These are phyloP conservation scores for Hortaea sp. DNA, from an alignment of 2,329 filamentous ascomycete genomes.

Conservation along the genomic window DNA sequence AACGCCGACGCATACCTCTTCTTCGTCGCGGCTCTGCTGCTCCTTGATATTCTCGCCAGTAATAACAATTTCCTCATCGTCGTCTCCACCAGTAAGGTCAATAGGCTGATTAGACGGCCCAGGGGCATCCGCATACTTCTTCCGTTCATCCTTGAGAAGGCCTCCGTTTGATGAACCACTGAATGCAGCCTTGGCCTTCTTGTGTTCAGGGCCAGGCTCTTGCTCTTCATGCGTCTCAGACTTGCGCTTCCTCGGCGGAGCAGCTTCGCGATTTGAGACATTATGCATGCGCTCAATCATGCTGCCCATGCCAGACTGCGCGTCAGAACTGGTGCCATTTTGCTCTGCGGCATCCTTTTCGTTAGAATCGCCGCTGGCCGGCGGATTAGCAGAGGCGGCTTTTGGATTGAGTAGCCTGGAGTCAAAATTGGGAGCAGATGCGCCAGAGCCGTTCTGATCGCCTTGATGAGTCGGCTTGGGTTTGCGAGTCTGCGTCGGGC, in stretches of 20 bases:
- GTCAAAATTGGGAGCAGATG: constrained; percentile 7
- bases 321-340: background rate
- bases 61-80: constrained; percentile 14
- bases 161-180: constrained; percentile 42
- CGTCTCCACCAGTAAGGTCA: constrained; percentile 45
- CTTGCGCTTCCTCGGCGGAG: constrained; percentile 55
- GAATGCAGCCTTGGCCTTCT: constrained; percentile 35
- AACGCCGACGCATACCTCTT: constrained; percentile 20
- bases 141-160: constrained; percentile 49
- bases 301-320: constrained; percentile 37
- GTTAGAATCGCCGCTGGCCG: background rate
- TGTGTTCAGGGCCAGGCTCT: constrained; percentile 25
- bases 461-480: constrained; percentile 1
- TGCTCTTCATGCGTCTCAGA: constrained; percentile 29
- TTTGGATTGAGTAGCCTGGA: constrained; percentile 15
- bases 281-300: constrained; percentile 71
- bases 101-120: constrained; percentile 16
- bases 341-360: background rate
- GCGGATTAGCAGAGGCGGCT: background rate
- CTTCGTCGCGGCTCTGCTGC: constrained; percentile 5
- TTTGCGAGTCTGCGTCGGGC: constrained; percentile 21
- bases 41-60: constrained; percentile 1
- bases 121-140: constrained; percentile 30
- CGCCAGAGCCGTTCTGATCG: constrained; percentile 1
- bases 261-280: constrained; percentile 54